Evolutionary conservation across 192 early-diverging fungal species (phyloP), one percentile per base, ranked within the genome.

Genomic region (Obelidium mucronatum): DNA sequence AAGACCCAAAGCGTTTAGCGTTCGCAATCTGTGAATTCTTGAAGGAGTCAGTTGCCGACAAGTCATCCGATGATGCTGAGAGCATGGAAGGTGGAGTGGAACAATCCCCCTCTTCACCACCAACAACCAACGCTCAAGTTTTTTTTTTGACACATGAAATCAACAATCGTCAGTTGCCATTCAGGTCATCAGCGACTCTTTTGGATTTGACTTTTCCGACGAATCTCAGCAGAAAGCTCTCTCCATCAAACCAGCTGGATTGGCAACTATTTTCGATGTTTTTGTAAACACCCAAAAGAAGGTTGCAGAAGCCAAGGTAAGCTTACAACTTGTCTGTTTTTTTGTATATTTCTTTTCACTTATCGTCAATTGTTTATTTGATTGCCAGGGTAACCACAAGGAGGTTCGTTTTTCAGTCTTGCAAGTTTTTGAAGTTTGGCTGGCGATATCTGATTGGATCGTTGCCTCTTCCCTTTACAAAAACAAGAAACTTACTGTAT

Each of bases 121-220:
- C 13, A 0, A 26, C 33, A 8, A 11, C 64, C 35, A 15, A 34
- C 64, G 19, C 6, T 67, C 64, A 13, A 13, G 19, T 62, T 2
- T 62, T 62, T 1, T 30, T 62, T 62, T 62, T 24, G 22, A n/a
- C 19, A 53, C 52, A 17, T 2, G 19, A 24, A 24, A 61, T 31
- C 2, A n/a, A n/a, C n/a, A n/a, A n/a, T n/a, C n/a, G n/a, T 30
- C 80, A 90, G 92, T 94, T 35, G 95, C 95, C 76, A 93, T 96
- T 81, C 94, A 96, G 78, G 96, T 95, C 86, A 95, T 99, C 56
- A 88, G 91, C 56, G 96, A 98, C 70, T 93, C 96, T 26, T 99
- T 99, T 84, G 94, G 90, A 33, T 89, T 99, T 53, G 90, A 96
- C 73, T 52, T 87, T 37, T 82, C 85, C 36, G 94, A 98, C 80